These are phyloP conservation scores for Tuber brumale DNA, from an alignment of 495 filamentous ascomycete genomes.

Conservation along the genomic window DNA sequence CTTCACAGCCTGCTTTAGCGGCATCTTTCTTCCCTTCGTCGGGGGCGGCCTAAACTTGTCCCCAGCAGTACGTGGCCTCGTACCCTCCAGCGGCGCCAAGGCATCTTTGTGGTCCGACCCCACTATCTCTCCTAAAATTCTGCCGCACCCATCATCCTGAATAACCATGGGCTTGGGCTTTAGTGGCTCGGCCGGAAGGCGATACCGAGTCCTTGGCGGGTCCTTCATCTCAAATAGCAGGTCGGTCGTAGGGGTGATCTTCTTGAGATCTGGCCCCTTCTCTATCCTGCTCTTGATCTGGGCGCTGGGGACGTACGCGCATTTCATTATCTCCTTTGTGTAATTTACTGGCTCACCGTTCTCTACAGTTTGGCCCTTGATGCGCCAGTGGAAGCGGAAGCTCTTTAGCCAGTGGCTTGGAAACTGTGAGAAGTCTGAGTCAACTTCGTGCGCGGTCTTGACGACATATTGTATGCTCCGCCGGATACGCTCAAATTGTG, in stretches of 20 bases:
- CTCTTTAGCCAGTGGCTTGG: constrained; percentile 89
- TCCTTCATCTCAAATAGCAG: background rate
- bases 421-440: constrained; percentile 76
- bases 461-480: constrained; percentile 72
- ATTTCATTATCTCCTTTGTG: constrained; percentile 79
- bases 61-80: background rate
- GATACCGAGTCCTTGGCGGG: background rate
- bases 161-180: background rate
- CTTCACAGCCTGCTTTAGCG: background rate
- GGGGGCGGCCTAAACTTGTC: background rate
- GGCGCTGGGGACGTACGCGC: constrained; percentile 71
- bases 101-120: background rate
- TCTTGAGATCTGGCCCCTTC: constrained; percentile 44
- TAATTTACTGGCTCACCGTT: constrained; percentile 78
- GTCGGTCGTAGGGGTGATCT: constrained; percentile 37
- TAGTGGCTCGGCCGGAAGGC: background rate
- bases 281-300: constrained; percentile 70
- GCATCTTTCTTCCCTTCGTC: background rate
- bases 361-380: constrained; percentile 65
- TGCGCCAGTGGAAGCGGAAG: constrained; percentile 84
- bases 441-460: constrained; percentile 64
- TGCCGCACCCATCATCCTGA: background rate
- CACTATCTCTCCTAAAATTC: background rate
- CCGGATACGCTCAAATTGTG: constrained; percentile 65
- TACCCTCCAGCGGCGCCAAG: background rate